Percentiles rank a stretch among this genome's conserved stretches.
Conservation (phyloP, 2,329 filamentous ascomycete genomes). For the Gnomoniopsis smithogilvyi region DNA sequence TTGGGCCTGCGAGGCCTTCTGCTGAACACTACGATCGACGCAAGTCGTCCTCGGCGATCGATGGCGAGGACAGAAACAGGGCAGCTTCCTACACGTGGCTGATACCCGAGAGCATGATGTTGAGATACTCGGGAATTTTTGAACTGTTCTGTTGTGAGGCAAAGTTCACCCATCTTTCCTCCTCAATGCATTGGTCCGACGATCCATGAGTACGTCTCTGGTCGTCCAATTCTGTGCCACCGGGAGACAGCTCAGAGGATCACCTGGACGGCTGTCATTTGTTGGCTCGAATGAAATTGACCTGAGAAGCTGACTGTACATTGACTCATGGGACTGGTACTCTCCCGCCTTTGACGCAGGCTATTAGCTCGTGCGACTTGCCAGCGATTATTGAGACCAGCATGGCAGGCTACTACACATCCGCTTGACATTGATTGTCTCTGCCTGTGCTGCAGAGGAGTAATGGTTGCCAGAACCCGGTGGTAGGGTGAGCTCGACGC, state of each 20-base stretch:
- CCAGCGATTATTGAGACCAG: neutral
- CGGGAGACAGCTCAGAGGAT: neutral
- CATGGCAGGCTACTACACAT: neutral
- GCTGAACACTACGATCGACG: neutral
- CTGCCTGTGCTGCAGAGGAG: neutral
- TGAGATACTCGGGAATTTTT: neutral
- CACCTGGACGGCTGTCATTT: conserved; percentile 9
- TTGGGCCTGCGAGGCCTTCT: neutral
- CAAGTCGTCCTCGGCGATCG: neutral
- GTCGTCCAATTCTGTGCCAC: neutral
- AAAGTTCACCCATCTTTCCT: neutral
- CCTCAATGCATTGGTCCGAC: conserved; percentile 1
- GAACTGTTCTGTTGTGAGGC: neutral
- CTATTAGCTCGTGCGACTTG: conserved; percentile 1
- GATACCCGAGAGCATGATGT: neutral
- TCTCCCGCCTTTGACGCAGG: neutral
- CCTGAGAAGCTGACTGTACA: neutral
- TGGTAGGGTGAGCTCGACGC: neutral
- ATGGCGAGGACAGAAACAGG: neutral
- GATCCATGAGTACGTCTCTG: conserved; percentile 7
- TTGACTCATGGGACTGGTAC: neutral
- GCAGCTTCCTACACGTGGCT: neutral
- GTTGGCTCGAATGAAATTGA: neutral
- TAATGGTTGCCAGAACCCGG: neutral
- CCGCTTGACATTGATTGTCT: conserved; percentile 25